Evolutionary conservation across 208 protist species (phyloP), one percentile per base, ranked within the genome.

Genomic region (Trypanosoma mega): DNA sequence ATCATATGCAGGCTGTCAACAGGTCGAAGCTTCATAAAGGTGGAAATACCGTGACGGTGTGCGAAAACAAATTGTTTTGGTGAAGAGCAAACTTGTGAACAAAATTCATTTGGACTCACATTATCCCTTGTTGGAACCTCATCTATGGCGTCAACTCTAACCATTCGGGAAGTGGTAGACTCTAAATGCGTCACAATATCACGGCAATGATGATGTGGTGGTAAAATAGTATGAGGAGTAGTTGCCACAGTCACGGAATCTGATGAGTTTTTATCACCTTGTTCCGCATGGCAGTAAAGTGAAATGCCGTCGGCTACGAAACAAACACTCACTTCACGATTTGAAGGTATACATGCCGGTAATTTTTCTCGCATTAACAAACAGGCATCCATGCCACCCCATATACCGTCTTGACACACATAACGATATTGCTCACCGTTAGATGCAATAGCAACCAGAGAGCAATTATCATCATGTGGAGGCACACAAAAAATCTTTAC

Each of bases 391-490:
- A 59, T 67, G 44, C 37, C n/a, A 27, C 71, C 65, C 47, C 64
- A 78, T 14, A 67, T 44, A 21, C 68, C 39, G 61, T 80, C 73
- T 31, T 72, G 63, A 63, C 87, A 92, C 41, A 76, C 70, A 61
- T 96, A 96, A 36, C 82, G 90, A 37, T 88, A 92, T 63, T 90
- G 84, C 16, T 93, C 85, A 12, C 90, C 90, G 59, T 87, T 91
- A 49, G 75, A 55, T 18, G 80, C 75, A 36, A 83, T 63, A 21
- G 77, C 82, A 53, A 87, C 60, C 26, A 96, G 72, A 1, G 75
- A 80, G 61, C 80, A 93, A 45, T 76, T 83, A 34, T 90, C 79
- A 31, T 71, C 72, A 56, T 88, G 78, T 0, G 80, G 63, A 11
- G 87, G 74, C 6, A 83, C 79, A 61, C 81, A 76, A 53, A 91